A percentile compares a stretch with the other conserved stretches of the same genome.
These are phyloP conservation scores for Pyropia yezoensis DNA, from an alignment of 23 red algal genomes.

Conservation along the genomic window DNA sequence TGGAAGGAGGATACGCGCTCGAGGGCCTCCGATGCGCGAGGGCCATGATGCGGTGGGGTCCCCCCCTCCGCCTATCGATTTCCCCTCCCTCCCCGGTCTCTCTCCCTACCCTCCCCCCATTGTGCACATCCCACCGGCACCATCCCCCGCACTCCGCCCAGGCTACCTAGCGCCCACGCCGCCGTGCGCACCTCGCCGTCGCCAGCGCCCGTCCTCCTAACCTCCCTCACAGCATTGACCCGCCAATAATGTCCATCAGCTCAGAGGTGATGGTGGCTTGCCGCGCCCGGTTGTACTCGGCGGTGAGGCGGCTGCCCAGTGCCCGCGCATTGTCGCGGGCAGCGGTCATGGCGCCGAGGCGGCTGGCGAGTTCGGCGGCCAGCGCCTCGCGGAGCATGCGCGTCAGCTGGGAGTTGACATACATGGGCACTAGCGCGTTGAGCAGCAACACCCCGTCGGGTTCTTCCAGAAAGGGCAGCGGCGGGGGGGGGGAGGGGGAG, in stretches of 20 bases:
- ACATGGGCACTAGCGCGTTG: constrained; percentile 67
- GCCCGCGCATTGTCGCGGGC: constrained; percentile 79
- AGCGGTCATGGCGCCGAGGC: constrained; percentile 76
- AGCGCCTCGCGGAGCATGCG: constrained; percentile 46
- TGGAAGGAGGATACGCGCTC: too few relatives aligned
- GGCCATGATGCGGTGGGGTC: too few relatives aligned
- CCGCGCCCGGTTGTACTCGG: constrained; percentile 70
- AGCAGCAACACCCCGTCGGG: constrained; percentile 29
- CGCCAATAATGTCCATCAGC: constrained; percentile 15
- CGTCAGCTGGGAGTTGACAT: constrained; percentile 38
- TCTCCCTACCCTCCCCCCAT: too few relatives aligned
- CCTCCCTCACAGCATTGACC: too few relatives aligned
- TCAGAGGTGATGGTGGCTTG: constrained; percentile 88
- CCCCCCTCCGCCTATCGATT: too few relatives aligned
- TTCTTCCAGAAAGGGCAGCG: constrained; percentile 13
- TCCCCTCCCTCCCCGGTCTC: too few relatives aligned
- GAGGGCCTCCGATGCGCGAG: too few relatives aligned
- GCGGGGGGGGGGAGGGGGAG: background rate
- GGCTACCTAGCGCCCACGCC: too few relatives aligned
- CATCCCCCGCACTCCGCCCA: too few relatives aligned
- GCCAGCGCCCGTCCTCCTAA: too few relatives aligned
- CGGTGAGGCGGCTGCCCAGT: constrained; percentile 37
- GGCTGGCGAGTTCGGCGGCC: constrained; percentile 63
- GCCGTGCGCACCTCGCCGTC: too few relatives aligned
- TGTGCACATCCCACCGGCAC: too few relatives aligned